Evolutionary conservation across 306 rosid species (phyloP), one percentile per base, ranked within the genome.

Genomic region (Malus orientalis): DNA sequence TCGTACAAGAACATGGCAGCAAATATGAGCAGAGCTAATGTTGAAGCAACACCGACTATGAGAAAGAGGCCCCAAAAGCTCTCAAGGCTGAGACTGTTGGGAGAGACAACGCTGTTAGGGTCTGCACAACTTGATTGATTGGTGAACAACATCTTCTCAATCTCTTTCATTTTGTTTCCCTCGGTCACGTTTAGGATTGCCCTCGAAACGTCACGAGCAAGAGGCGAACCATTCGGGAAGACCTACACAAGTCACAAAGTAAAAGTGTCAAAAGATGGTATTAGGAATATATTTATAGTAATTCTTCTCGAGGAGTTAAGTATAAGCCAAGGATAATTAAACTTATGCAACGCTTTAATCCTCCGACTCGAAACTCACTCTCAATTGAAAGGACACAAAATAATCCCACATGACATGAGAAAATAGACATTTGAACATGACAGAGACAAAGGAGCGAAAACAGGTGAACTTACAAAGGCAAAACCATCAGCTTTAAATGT

Each of bases 61-160:
- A 79, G 65, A 51, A 87, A 87, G 27, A 87, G 87, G 4, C 79
- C 85, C 86, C 86, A 74, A 9, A 84, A 87, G 70, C 85, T 84
- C 7, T 74, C 63, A 0, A 84, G 67, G 70, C 75, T 51, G 9
- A 87, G 78, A 40, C 86, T 82, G 49, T 69, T 60, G 3, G 86
- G 69, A 11, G 86, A 44, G 9, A 69, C 12, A 22, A 6, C 16
- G 18, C 23, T 36, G 19, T 33, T 53, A 2, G 81, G 59, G 11
- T 63, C 74, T 6, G 49, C 38, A 74, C 82, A 79, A 20, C 2
- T 77, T 10, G 18, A 4, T 67, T 32, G 4, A 1, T 71, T 70
- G 6, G 36, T 36, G 54, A 83, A 76, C 83, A 81, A 75, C 13
- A 6, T 4, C 1, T 74, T 19, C 9, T 83, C 75, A 20, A 83